Conservation (phyloP, 208 protist species). For the Crithidia fasciculata region DNA sequence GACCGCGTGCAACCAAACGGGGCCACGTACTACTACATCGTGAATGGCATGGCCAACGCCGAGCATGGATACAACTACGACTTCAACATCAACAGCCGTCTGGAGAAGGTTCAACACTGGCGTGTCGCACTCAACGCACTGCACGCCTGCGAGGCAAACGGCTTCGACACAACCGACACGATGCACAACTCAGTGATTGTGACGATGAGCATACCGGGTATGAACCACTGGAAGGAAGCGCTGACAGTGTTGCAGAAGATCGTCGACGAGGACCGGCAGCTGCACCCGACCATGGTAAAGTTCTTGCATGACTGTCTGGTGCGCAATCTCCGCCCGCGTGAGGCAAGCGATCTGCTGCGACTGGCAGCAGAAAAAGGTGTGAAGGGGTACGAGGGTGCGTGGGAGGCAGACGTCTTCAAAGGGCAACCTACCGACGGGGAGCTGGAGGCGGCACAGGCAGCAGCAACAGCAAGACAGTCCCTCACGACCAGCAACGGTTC, state of each 20-base stretch:
- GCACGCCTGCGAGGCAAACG: constrained; percentile 86
- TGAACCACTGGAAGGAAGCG: constrained; percentile 88
- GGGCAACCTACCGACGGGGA: constrained; percentile 55
- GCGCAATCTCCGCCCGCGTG: constrained; percentile 77
- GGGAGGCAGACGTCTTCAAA: constrained; percentile 85
- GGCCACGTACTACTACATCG: constrained; percentile 92
- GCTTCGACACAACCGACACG: constrained; percentile 90
- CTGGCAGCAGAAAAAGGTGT: constrained; percentile 76
- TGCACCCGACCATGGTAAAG: constrained; percentile 87
- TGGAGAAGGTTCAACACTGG: constrained; percentile 92
- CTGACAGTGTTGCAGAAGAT: constrained; percentile 75
- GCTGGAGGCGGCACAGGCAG: constrained; percentile 30
- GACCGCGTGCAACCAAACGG: constrained; percentile 88
- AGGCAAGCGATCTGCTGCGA: constrained; percentile 81
- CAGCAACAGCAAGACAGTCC: background rate
- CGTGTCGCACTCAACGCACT: constrained; percentile 87
- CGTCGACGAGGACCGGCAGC: constrained; percentile 73
- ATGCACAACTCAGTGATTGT: constrained; percentile 93
- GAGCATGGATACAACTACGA: constrained; percentile 93
- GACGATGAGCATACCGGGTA: constrained; percentile 86
- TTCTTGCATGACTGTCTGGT: constrained; percentile 91
- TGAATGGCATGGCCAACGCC: constrained; percentile 92
- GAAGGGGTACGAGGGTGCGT: constrained; percentile 80
- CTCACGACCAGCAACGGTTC: background rate
- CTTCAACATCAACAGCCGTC: constrained; percentile 88